Base-by-base conservation (phyloP, 2,329 filamentous ascomycete genomes). In the Aspergillus nomiae region DNA sequence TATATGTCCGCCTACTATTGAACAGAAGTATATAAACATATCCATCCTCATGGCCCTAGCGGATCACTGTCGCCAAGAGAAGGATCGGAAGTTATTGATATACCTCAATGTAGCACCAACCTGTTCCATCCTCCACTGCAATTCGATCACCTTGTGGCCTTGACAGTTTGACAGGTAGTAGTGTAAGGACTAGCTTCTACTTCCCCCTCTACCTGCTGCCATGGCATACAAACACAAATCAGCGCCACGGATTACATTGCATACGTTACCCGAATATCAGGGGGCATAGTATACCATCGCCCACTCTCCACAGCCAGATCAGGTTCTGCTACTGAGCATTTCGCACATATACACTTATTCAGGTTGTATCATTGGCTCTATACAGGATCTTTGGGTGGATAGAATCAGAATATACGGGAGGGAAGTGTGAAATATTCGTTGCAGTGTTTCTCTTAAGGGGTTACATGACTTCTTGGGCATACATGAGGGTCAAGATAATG, bases 381-480 rank as follows among this genome's bases (percentile, higher is more conserved):
- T 71, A 69, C 67, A 70, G 62, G 59, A 71, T 73, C 70, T 73
- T 68, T 71, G 65, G 68, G 62, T 61, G 51, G 63, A 65, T 63
- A 65, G 63, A 64, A 63, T 56, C 60, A 63, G 65, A 66, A 65
- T 67, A 68, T 68, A 68, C 65, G 65, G 63, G 62, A 48, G 63
- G 58, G 36, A 53, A 59, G 54, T 41, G 63, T 26, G 56, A 65
- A 66, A 62, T 64, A 63, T 75, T 76, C 74, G 71, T 77, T 67
- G 69, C 71, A 69, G 70, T 67, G 69, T 70, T 73, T 76, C 71
- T 73, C 71, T 74, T 69, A 65, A 60, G 56, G 67, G 67, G 63
- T 71, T 80, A 80, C 78, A 80, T 80, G 76, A 79, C 69, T 78
- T 76, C 71, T 73, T 68, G 74, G 71, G 75, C 73, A 76, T 76